Base-by-base conservation (phyloP, 176 grass and related monocot genomes). In the Musa troglodytarum region DNA sequence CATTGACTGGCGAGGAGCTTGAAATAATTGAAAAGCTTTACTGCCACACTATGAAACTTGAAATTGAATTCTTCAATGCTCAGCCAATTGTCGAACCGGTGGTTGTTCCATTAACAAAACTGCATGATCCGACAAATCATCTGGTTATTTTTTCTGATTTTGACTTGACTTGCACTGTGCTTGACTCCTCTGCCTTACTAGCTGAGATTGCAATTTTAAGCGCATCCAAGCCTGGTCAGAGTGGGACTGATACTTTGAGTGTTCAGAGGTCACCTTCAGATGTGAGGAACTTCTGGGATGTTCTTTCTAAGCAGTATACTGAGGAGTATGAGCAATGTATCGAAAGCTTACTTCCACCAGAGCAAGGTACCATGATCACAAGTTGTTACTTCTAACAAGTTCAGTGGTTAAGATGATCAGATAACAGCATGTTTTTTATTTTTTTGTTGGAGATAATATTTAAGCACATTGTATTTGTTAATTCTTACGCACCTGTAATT, bases 81-180 rank as follows among this genome's bases (percentile, higher is more conserved):
- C 88, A 99, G 57, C 51, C 17, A 73, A 65, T 88, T 79, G 82
- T 83, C 34, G 72, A 89, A 85, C 85, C 81, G 51, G 85, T 79
- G 73, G 78, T 99, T 68, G 84, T 88, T 92, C 95, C 95, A 72
- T 84, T 99, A 72, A 80, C 82, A 89, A 85, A 82, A 89, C 85
- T 87, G 25, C 87, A 79, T 82, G 82, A 82, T 76, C 81, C 81
- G 19, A 83, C 87, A 79, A 82, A 79, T 71, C 90, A 89, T 58
- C 83, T 99, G 57, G 71, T 92, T 77, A 54, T 99, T 49, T 94
- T 92, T 73, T 99, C 86, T 61, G 95, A 94, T 87, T 99, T 99
- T 86, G 95, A 99, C 78, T 90, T 99, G 83, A 99, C 95, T 63
- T 99, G 95, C 81, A 99, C 88, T 76, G 80, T 91, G 82, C 82